phyloP scores from a whole-genome alignment of 768 basidiomycete genomes.

The Udeniomyces megalosporus region DNA sequence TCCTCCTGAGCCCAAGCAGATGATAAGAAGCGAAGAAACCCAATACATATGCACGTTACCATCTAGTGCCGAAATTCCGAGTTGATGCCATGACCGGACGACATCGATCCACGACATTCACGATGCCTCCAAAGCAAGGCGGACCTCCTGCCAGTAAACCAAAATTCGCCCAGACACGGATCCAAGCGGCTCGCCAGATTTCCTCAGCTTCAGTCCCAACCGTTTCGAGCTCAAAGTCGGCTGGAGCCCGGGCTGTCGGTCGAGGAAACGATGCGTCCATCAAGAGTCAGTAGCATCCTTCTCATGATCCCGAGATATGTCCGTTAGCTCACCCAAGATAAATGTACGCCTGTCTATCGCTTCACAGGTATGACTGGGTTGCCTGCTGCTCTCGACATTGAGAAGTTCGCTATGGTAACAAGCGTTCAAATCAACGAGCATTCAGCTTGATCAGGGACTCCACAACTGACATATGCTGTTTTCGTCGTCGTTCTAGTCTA shows the following conservation, averaged over 20 bases:
- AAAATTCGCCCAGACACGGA: neutral
- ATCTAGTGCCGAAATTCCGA: too few species aligned
- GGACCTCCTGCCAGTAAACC: neutral
- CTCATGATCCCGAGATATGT: neutral
- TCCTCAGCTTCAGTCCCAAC: neutral
- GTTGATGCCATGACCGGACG: too few species aligned
- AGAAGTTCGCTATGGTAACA: constrained; percentile 66
- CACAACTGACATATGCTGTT: too few species aligned
- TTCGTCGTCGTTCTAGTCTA: constrained; percentile 45
- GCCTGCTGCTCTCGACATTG: constrained; percentile 64
- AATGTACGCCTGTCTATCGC: neutral
- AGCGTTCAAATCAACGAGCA: neutral
- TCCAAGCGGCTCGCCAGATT: constrained; percentile 4
- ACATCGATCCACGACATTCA: too few species aligned
- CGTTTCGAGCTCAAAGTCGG: too few species aligned
- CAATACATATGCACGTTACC: too few species aligned
- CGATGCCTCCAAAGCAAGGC: neutral
- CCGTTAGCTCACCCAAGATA: neutral
- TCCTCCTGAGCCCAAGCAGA: too few species aligned
- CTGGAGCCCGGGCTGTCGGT: neutral
- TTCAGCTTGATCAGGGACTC: too few species aligned
- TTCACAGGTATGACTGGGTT: constrained; percentile 27
- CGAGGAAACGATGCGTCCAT: constrained; percentile 5
- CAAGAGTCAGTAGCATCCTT: neutral
- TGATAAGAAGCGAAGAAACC: too few species aligned